Percentiles rank a stretch among this genome's conserved stretches.
Conservation (phyloP, 345 rosid genomes). For the Eucalyptus caleyi region DNA sequence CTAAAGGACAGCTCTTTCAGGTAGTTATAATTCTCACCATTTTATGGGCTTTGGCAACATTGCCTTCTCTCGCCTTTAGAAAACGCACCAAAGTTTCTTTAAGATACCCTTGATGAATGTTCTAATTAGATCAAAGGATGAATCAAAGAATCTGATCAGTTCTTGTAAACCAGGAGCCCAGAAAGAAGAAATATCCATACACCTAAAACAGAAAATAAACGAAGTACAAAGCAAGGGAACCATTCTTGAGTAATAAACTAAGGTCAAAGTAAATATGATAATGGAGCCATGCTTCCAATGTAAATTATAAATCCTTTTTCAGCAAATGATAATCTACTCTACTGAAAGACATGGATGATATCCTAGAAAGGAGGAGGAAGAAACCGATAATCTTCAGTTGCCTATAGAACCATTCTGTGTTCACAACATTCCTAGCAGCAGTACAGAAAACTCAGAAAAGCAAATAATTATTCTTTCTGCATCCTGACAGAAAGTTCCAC, state of each 20-base stretch:
- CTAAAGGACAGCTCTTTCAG: background rate
- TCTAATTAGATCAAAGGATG: slow-evolving; percentile 22
- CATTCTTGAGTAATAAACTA: background rate
- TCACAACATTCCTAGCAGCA: background rate
- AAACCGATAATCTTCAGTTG: background rate
- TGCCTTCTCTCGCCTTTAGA: slow-evolving; percentile 69
- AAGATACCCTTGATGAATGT: slow-evolving; percentile 57
- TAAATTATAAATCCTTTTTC: background rate
- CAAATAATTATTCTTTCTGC: background rate
- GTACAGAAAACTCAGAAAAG: background rate
- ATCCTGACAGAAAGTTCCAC: background rate
- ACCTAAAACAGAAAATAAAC: background rate
- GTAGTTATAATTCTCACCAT: slow-evolving; percentile 29
- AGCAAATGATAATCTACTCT: background rate
- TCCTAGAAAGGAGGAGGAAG: background rate
- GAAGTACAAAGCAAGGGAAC: background rate
- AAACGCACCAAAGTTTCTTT: slow-evolving; percentile 50
- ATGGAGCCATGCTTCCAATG: background rate
- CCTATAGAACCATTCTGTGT: background rate
- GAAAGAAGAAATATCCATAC: background rate
- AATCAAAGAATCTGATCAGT: background rate
- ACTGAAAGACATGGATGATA: background rate
- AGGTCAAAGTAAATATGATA: background rate
- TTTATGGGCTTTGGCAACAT: slow-evolving; percentile 57
- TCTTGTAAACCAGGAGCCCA: background rate